These are phyloP conservation scores for Hawksworthiomyces lignivorus DNA, from an alignment of 2,329 filamentous ascomycete species.

Conservation along the genomic window DNA sequence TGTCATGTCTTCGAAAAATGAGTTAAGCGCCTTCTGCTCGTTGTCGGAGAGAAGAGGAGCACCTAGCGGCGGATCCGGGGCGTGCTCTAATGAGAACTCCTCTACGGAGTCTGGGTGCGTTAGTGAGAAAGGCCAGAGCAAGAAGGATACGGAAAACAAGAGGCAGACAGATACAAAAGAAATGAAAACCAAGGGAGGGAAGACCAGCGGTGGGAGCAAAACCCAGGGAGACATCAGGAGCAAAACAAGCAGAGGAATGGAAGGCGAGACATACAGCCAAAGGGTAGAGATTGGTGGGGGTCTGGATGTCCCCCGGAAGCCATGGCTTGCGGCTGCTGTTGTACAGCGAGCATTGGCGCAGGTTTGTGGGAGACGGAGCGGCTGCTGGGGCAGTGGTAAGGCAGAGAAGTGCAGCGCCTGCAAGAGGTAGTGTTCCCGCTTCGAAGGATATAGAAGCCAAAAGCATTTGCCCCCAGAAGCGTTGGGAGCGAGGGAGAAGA, in stretches of 20 bases:
- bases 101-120: conserved; percentile 35
- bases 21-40: conserved; percentile 50
- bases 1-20: conserved; percentile 49
- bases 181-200: background rate
- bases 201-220: background rate
- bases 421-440: no score
- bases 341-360: conserved; percentile 51
- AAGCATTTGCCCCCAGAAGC: no score
- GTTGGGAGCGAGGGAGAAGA: no score
- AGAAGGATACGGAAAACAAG: background rate
- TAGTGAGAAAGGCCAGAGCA: conserved; percentile 20
- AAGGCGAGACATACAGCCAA: conserved; percentile 53
- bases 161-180: background rate
- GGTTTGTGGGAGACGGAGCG: conserved; percentile 14
- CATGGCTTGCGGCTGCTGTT: conserved; percentile 44
- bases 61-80: conserved; percentile 57
- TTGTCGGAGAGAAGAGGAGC: conserved; percentile 56
- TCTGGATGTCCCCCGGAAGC: conserved; percentile 47
- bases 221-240: background rate
- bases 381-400: background rate
- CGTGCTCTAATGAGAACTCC: conserved; percentile 39
- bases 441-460: no score
- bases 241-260: background rate
- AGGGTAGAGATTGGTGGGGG: conserved; percentile 41
- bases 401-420: no score